These are phyloP conservation scores for Zangia roseola DNA, from an alignment of 768 basidiomycete genomes.

Conservation along the genomic window DNA sequence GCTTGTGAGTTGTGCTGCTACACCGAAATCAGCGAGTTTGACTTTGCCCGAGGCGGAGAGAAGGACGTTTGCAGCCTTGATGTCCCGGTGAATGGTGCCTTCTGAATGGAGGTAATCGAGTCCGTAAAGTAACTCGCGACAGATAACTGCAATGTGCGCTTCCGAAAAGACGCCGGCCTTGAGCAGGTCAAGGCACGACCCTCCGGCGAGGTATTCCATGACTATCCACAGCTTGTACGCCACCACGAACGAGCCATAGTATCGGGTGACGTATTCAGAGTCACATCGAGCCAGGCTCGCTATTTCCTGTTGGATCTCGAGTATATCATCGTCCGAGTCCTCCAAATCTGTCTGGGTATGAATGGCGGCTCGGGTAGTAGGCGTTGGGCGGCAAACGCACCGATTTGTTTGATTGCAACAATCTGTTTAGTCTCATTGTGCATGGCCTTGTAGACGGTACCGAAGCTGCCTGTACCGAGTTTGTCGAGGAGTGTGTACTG, in stretches of 20 bases:
- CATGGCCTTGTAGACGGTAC: conserved; percentile 95
- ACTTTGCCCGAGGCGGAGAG: conserved; percentile 90
- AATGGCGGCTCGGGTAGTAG: conserved; percentile 6
- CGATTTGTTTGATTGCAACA: conserved; percentile 98
- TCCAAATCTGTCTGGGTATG: conserved; percentile 70
- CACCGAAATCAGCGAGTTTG: conserved; percentile 98
- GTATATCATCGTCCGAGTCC: conserved; percentile 97
- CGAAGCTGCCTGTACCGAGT: conserved; percentile 96
- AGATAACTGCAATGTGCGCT: conserved; percentile 91
- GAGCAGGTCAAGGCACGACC: conserved; percentile 95
- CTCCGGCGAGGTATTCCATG: conserved; percentile 99
- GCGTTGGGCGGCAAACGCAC: conserved; percentile 45
- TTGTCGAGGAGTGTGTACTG: conserved; percentile 94
- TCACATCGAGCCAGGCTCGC: conserved; percentile 94
- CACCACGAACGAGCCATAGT: conserved; percentile 96
- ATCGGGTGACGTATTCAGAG: conserved; percentile 93
- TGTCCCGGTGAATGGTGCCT: conserved; percentile 96
- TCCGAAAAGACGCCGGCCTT: conserved; percentile 91
- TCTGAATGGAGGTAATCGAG: conserved; percentile 96
- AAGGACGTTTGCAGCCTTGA: conserved; percentile 96
- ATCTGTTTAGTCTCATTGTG: conserved; percentile 93
- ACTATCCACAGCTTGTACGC: conserved; percentile 98
- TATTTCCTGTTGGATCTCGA: conserved; percentile 98
- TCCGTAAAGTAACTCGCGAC: conserved; percentile 88
- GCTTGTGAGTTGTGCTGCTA: conserved; percentile 93